A percentile compares a stretch with the other conserved stretches of the same genome.
These are phyloP conservation scores for Coemansia sp. DNA, from an alignment of 192 early-diverging fungal species.

Conservation along the genomic window DNA sequence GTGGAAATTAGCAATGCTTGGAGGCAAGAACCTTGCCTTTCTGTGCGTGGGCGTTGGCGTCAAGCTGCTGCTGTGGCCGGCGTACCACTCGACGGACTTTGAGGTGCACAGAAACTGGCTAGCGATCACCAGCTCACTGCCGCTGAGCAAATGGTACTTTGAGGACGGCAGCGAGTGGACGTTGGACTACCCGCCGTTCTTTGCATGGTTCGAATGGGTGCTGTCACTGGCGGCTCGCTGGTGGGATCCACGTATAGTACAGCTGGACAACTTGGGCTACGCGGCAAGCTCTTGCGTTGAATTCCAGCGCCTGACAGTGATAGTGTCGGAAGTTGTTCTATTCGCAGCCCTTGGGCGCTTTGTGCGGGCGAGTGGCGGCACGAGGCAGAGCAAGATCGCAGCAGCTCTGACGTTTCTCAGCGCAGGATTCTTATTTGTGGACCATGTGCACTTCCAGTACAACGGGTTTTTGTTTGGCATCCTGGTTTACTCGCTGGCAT, in stretches of 20 bases:
- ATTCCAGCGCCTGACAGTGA: constrained; percentile 85
- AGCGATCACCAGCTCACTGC: constrained; percentile 85
- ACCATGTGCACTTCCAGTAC: constrained; percentile 98
- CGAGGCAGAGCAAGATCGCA: constrained; percentile 48
- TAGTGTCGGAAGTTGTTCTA: constrained; percentile 79
- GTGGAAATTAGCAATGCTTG: constrained; percentile 15
- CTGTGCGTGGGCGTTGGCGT: constrained; percentile 38
- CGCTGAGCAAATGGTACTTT: constrained; percentile 84
- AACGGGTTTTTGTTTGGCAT: constrained; percentile 93
- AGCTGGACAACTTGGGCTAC: constrained; percentile 70
- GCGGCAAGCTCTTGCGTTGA: constrained; percentile 66
- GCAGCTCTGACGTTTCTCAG: constrained; percentile 66
- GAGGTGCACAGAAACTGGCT: constrained; percentile 99
- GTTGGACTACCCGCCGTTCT: constrained; percentile 97
- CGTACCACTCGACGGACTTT: constrained; percentile 96
- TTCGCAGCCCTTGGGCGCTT: constrained; percentile 69
- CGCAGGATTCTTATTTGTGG: constrained; percentile 82
- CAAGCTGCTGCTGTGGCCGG: constrained; percentile 72
- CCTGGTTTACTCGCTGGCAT: constrained; percentile 74
- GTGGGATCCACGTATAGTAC: constrained; percentile 78
- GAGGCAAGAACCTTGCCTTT: constrained; percentile 27
- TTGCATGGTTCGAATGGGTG: constrained; percentile 92
- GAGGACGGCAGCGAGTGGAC: constrained; percentile 91
- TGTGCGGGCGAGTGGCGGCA: constrained; percentile 19
- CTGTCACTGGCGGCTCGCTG: constrained; percentile 60